These are phyloP conservation scores for Gossypium raimondii DNA, from an alignment of 345 rosid species.

Conservation along the genomic window DNA sequence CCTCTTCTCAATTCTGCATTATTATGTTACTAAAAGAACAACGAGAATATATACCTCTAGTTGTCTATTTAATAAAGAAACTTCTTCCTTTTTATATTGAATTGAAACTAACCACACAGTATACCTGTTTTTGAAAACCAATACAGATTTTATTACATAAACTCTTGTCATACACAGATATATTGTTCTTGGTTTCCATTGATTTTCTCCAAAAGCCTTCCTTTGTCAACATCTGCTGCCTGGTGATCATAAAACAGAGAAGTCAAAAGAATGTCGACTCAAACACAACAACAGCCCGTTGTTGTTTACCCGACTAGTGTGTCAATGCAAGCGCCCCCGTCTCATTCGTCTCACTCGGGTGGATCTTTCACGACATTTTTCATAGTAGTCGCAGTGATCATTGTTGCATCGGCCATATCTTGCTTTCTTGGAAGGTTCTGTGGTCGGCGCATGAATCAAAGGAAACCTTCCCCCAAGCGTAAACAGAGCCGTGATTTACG, in stretches of 20 bases:
- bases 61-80: conserved; percentile 17
- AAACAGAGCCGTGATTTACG: conserved; percentile 14
- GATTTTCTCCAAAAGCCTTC: conserved; percentile 15
- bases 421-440: conserved; percentile 61
- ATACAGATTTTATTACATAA: background rate
- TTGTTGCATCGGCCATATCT: conserved; percentile 49
- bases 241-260: conserved; percentile 37
- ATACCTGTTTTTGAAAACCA: background rate
- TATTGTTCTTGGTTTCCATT: conserved; percentile 30
- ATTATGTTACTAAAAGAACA: background rate
- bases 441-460: conserved; percentile 17
- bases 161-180: conserved; percentile 18
- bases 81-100: background rate
- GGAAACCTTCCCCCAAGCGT: background rate
- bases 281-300: conserved; percentile 22
- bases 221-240: conserved; percentile 23
- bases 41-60: conserved; percentile 6
- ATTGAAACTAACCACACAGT: background rate
- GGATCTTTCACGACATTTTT: conserved; percentile 60
- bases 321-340: conserved; percentile 23
- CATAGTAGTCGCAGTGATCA: conserved; percentile 52
- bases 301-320: conserved; percentile 39
- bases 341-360: conserved; percentile 32
- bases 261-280: conserved; percentile 18
- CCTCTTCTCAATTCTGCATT: background rate